phyloP scores from a whole-genome alignment of 1,139 yeast species.

The Yamadazyma aaseri region DNA sequence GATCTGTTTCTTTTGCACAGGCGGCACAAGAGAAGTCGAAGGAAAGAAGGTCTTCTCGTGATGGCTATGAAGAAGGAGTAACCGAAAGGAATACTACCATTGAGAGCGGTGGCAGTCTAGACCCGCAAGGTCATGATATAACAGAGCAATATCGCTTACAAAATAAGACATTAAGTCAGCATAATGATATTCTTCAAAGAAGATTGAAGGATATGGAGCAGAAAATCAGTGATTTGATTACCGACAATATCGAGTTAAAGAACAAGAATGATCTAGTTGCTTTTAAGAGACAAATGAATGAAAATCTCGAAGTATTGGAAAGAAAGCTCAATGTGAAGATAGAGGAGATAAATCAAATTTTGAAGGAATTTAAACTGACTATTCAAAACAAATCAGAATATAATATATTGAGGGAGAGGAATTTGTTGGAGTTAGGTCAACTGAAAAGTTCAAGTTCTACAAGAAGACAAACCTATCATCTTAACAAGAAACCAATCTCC shows the following conservation, averaged over 20 bases:
- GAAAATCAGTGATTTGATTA: slow-evolving; percentile 43
- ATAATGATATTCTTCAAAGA: slow-evolving; percentile 49
- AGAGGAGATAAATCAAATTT: slow-evolving; percentile 10
- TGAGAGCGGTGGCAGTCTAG: background rate
- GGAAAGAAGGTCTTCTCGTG: background rate
- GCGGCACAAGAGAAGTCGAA: slow-evolving; percentile 11
- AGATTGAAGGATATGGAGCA: slow-evolving; percentile 52
- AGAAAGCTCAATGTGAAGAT: slow-evolving; percentile 8
- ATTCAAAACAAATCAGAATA: no score
- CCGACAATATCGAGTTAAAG: slow-evolving; percentile 42
- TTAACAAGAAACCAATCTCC: no score
- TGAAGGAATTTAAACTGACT: slow-evolving; percentile 14
- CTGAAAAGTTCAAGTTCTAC: no score
- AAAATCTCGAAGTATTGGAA: slow-evolving; percentile 13
- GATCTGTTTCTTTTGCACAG: slow-evolving; percentile 15
- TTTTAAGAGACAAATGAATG: slow-evolving; percentile 7
- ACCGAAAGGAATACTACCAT: background rate
- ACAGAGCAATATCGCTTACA: slow-evolving; percentile 31
- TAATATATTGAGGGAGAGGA: no score
- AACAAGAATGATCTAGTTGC: slow-evolving; percentile 11
- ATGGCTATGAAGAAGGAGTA: background rate
- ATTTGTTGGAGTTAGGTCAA: no score
- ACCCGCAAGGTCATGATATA: background rate
- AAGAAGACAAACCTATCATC: no score
- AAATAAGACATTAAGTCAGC: slow-evolving; percentile 55